Evolutionary conservation across 371 early-diverging fungal genomes (phyloP).

Genomic region (Apophysomyces elegans): DNA sequence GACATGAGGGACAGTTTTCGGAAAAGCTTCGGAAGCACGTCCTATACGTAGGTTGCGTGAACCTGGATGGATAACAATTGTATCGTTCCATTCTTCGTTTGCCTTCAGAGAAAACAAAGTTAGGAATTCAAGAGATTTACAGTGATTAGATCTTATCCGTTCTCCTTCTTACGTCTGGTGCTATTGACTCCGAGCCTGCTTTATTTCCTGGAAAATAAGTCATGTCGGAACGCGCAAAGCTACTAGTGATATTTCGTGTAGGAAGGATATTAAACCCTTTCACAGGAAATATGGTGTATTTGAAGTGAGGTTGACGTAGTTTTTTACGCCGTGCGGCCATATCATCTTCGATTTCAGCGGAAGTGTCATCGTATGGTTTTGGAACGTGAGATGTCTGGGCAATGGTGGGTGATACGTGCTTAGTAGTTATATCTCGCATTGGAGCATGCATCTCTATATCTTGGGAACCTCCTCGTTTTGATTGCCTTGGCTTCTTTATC

Average conservation of each 20-base stretch:
- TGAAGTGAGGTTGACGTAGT: constrained; percentile 39
- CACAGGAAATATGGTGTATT: constrained; percentile 52
- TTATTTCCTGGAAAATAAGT: constrained; percentile 46
- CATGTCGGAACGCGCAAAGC: constrained; percentile 40
- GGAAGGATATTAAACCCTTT: constrained; percentile 55
- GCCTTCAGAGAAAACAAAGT: constrained; percentile 26
- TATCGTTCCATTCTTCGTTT: constrained; percentile 57
- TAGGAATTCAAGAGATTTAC: background rate
- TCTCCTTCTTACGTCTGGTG: constrained; percentile 44
- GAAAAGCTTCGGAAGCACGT: constrained; percentile 81
- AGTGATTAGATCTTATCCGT: background rate
- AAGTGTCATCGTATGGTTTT: constrained; percentile 1
- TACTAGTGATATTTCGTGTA: constrained; percentile 52
- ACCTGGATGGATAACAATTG: constrained; percentile 88
- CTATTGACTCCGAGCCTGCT: constrained; percentile 37
- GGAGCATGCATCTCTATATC: background rate
- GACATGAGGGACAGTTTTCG: constrained; percentile 77
- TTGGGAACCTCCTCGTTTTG: constrained; percentile 5
- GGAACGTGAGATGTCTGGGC: background rate
- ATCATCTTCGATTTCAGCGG: background rate
- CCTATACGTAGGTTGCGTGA: constrained; percentile 83
- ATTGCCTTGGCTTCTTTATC: constrained; percentile 12
- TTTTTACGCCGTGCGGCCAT: background rate
- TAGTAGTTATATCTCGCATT: background rate
- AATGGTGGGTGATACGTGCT: background rate